phyloP scores from a whole-genome alignment of 768 basidiomycete genomes.

The Boletus sensibilis region DNA sequence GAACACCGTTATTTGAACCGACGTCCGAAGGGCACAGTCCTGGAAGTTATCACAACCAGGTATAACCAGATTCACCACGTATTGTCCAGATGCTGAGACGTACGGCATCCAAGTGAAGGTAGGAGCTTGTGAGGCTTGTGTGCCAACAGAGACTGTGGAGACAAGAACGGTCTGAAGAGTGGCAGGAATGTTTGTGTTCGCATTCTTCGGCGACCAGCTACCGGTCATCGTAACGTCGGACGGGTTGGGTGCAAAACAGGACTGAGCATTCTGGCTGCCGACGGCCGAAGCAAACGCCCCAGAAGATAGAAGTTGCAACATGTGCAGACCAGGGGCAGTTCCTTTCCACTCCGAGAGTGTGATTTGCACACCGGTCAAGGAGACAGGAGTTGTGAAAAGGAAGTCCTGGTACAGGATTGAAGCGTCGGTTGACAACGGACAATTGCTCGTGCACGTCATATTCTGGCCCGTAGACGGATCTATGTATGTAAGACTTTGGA shows the following conservation, averaged over 20 bases:
- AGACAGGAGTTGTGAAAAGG: constrained; percentile 60
- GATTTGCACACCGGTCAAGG: constrained; percentile 89
- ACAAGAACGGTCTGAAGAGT: constrained; percentile 76
- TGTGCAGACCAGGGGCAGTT: constrained; percentile 75
- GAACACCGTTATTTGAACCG: constrained; percentile 79
- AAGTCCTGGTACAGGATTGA: constrained; percentile 91
- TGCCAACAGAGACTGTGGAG: constrained; percentile 63
- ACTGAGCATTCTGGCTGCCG: constrained; percentile 52
- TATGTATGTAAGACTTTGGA: constrained; percentile 72
- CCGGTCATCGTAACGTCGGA: constrained; percentile 71
- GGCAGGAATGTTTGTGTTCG: constrained; percentile 72
- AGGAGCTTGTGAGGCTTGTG: constrained; percentile 60
- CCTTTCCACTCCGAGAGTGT: constrained; percentile 77
- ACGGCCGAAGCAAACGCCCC: constrained; percentile 87
- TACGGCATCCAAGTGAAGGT: constrained; percentile 89
- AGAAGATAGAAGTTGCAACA: constrained; percentile 89
- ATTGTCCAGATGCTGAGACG: constrained; percentile 85
- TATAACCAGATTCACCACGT: constrained; percentile 79
- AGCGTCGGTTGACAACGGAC: constrained; percentile 78
- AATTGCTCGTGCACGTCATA: constrained; percentile 70
- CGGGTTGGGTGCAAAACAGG: constrained; percentile 76
- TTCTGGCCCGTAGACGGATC: constrained; percentile 76
- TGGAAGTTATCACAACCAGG: constrained; percentile 83
- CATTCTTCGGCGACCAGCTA: constrained; percentile 62
- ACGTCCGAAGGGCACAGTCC: constrained; percentile 78